phyloP scores from a whole-genome alignment of 768 basidiomycete genomes.

The Phanerochaete sordida region DNA sequence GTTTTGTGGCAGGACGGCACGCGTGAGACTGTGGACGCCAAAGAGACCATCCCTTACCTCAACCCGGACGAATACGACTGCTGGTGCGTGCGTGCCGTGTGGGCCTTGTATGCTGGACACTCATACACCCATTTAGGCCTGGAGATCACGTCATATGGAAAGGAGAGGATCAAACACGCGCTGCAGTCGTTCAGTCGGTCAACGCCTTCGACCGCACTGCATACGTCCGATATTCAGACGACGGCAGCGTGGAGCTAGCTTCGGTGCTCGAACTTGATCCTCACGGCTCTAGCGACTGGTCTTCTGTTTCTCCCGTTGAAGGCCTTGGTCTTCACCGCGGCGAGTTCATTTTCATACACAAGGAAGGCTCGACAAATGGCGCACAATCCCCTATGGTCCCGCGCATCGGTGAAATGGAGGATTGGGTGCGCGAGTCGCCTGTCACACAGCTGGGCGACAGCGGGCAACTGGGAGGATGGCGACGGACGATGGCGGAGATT shows the following conservation, averaged over 20 bases:
- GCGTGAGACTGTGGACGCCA: constrained; percentile 55
- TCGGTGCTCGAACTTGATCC: constrained; percentile 88
- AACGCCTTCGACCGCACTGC: constrained; percentile 72
- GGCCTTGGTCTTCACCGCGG: constrained; percentile 79
- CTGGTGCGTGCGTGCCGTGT: constrained; percentile 48
- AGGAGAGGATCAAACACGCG: constrained; percentile 60
- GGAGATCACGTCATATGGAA: constrained; percentile 89
- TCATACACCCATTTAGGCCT: constrained; percentile 50
- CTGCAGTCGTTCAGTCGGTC: constrained; percentile 77
- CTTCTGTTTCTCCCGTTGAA: constrained; percentile 43
- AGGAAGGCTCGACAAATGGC: constrained; percentile 68
- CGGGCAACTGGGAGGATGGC: constrained; percentile 63
- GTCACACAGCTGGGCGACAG: constrained; percentile 31
- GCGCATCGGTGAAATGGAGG: constrained; percentile 79
- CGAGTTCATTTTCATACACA: constrained; percentile 81
- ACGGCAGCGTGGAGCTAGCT: constrained; percentile 55
- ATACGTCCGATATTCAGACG: constrained; percentile 54
- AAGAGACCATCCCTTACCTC: constrained; percentile 72
- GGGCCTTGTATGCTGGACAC: not conserved
- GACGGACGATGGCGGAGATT: constrained; percentile 66
- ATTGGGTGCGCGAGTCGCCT: constrained; percentile 68
- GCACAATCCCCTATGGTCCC: constrained; percentile 68
- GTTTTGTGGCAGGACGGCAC: constrained; percentile 90
- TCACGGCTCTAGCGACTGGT: constrained; percentile 61
- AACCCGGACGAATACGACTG: constrained; percentile 92